Conservation (phyloP, 345 rosid species). For the Trapa bicornis region DNA sequence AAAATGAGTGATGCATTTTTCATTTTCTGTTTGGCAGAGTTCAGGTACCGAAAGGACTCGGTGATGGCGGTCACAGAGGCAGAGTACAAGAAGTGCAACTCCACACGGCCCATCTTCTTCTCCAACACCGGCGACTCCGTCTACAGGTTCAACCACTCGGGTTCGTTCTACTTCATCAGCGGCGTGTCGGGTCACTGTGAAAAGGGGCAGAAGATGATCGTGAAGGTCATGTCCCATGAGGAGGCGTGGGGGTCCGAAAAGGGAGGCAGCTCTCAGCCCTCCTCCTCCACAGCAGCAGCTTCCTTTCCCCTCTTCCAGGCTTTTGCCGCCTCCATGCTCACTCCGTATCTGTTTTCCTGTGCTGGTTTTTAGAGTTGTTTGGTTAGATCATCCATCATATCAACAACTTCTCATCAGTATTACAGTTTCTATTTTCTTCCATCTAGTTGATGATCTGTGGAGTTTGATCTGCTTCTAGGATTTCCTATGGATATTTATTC, state of each 20-base stretch:
- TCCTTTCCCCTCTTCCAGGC: background rate
- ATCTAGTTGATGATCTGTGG: background rate
- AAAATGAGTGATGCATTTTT: background rate
- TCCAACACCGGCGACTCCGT: conserved; percentile 45
- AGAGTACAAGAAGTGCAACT: conserved; percentile 46
- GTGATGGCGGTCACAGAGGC: conserved; percentile 36
- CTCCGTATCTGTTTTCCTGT: background rate
- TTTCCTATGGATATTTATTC: background rate
- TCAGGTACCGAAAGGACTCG: conserved; percentile 40
- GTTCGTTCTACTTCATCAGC: conserved; percentile 44
- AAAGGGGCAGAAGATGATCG: conserved; percentile 39
- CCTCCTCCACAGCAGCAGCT: conserved; percentile 7
- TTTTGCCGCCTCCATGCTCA: background rate
- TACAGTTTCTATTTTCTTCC: background rate
- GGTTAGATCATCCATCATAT: background rate
- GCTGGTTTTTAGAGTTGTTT: background rate
- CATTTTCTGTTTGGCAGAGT: conserved; percentile 15
- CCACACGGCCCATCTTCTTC: conserved; percentile 36
- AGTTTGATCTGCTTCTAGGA: background rate
- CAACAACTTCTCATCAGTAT: background rate
- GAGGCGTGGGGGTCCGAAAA: background rate
- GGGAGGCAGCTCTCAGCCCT: background rate
- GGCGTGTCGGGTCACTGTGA: conserved; percentile 42
- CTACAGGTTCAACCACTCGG: conserved; percentile 25
- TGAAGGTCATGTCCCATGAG: conserved; percentile 26